These are phyloP conservation scores for Rhinocladiella mackenziei DNA, from an alignment of 2,329 filamentous ascomycete species.

Conservation along the genomic window DNA sequence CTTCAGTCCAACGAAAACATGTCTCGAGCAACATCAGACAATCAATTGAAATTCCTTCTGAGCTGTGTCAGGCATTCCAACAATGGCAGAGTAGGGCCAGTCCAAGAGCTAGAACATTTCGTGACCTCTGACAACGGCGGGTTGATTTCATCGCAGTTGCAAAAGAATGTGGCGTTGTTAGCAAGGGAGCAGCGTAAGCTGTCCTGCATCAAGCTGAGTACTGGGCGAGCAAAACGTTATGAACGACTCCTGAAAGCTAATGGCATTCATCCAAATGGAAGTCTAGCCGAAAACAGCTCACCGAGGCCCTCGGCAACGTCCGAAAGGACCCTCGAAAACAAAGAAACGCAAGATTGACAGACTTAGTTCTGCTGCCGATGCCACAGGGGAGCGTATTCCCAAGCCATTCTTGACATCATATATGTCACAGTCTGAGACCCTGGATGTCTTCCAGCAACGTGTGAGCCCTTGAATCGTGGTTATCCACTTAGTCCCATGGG, in stretches of 20 bases:
- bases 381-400: background rate
- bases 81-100: slow-evolving; percentile 54
- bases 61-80: slow-evolving; percentile 60
- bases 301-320: background rate
- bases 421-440: slow-evolving; percentile 1
- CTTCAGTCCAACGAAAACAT: slow-evolving; percentile 35
- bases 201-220: slow-evolving; percentile 1
- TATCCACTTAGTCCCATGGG: background rate
- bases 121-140: slow-evolving; percentile 40
- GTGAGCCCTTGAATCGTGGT: too few species aligned
- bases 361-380: background rate
- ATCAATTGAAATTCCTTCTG: slow-evolving; percentile 64
- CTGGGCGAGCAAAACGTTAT: slow-evolving; percentile 60
- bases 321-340: background rate
- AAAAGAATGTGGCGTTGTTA: slow-evolving; percentile 58
- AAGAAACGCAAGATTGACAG: slow-evolving; percentile 15
- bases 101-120: background rate
- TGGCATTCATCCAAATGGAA: slow-evolving; percentile 40
- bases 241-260: slow-evolving; percentile 62
- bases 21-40: slow-evolving; percentile 49
- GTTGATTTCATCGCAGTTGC: slow-evolving; percentile 65
- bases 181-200: slow-evolving; percentile 67
- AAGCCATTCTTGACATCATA: slow-evolving; percentile 1
- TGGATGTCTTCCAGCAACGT: too few species aligned
- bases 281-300: background rate